These are phyloP conservation scores for Rhizopus delemar DNA, from an alignment of 371 early-diverging fungal genomes.

Conservation along the genomic window DNA sequence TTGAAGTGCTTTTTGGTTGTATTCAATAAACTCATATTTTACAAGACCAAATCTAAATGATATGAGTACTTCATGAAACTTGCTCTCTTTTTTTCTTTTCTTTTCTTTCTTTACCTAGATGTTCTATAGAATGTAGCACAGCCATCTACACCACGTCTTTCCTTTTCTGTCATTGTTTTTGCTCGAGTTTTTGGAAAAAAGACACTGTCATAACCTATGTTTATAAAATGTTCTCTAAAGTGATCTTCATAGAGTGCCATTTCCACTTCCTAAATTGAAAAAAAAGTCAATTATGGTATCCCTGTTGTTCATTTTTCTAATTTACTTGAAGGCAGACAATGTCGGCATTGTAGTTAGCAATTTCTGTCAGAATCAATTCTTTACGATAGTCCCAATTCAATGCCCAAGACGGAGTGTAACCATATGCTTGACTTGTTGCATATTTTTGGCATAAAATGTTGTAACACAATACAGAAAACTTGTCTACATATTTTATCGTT, in stretches of 20 bases:
- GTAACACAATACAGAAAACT: constrained; percentile 90
- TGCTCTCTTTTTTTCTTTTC: neutral
- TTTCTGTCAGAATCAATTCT: constrained; percentile 88
- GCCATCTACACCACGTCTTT: constrained; percentile 92
- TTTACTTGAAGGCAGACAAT: constrained; percentile 89
- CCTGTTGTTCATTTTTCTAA: neutral
- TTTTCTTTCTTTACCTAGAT: constrained; percentile 56
- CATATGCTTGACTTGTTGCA: constrained; percentile 85
- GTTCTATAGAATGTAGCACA: constrained; percentile 97
- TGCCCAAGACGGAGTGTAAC: constrained; percentile 98
- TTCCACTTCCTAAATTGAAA: constrained; percentile 73
- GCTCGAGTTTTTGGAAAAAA: constrained; percentile 95
- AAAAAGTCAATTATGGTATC: neutral
- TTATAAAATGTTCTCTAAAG: constrained; percentile 74
- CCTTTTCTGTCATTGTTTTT: constrained; percentile 89
- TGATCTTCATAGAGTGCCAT: constrained; percentile 82
- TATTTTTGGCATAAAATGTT: constrained; percentile 95
- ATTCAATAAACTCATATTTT: constrained; percentile 85
- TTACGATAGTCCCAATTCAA: constrained; percentile 94
- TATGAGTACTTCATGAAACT: neutral
- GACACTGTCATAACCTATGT: constrained; percentile 86
- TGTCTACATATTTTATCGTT: constrained; percentile 39
- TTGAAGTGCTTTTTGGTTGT: constrained; percentile 90
- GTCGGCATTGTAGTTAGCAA: constrained; percentile 87
- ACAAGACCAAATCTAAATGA: constrained; percentile 47